Evolutionary conservation across 192 early-diverging fungal species (phyloP), one percentile per base, ranked within the genome.

Genomic region (Gorgonomyces haynaldii): DNA sequence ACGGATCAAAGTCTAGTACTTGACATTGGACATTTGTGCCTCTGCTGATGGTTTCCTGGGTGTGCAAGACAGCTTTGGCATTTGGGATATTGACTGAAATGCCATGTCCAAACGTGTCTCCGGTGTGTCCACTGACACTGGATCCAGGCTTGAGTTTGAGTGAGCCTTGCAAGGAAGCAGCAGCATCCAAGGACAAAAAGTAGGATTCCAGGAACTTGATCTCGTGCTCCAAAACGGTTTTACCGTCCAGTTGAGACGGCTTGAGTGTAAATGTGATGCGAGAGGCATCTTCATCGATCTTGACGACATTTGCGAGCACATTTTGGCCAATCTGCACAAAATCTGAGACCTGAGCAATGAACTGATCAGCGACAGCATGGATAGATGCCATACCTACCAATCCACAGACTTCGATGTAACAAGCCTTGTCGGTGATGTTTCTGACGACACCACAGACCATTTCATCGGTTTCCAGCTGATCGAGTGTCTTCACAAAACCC

Each of bases 391-490:
- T 52, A n/a, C 70, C 84, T 20, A 61, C 56, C 4, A 74, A 26
- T 0, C 62, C 70, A 12, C 80, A 78, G 4, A 86, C 82, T 21
- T 59, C 63, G 3, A 91, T 70, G 61, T 84, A 83, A 41, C 82
- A 81, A 20, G 68, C 68, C 27, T 68, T 69, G n/a, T 85, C 72
- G 1, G 74, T 72, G 6, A 83, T 66, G 44, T 78, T 83, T 35
- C 65, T 69, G 30, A 95, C 78, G 47, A 72, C 89, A 0, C 84
- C 89, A 24, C 72, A 69, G 7, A 89, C 52, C 9, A 89, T 60
- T 41, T 75, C 65, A n/a, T 79, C 85, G 3, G 60, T 58, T 13
- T 66, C 53, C 7, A 86, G 35, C 39, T 83, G 82, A 0, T 67
- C 58, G 12, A 69, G 56, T 6, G 58, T 45, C 8, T 50, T 39